Percentiles rank a stretch among this genome's conserved stretches.
These are phyloP conservation scores for Fraxinus velutina DNA, from an alignment of 305 asterid genomes.

Conservation along the genomic window DNA sequence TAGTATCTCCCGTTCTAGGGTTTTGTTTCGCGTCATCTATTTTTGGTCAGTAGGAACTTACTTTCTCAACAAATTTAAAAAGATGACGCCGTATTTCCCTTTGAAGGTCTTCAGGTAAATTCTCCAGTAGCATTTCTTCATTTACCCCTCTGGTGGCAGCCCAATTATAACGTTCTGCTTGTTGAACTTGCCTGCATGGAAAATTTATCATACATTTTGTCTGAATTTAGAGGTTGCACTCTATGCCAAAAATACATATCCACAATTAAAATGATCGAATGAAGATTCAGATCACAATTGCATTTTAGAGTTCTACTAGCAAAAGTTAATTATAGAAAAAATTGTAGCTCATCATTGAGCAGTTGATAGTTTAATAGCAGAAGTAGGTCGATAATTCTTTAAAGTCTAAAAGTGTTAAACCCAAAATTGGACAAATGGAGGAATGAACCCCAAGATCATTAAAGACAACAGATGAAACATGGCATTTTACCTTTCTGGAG, in stretches of 20 bases:
- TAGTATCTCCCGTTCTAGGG: background rate
- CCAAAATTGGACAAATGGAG: background rate
- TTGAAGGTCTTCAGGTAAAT: conserved; percentile 72
- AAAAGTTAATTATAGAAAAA: background rate
- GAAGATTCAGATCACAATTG: background rate
- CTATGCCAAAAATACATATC: background rate
- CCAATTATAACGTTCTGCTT: conserved; percentile 76
- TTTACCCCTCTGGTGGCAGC: conserved; percentile 86
- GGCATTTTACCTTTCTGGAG: background rate
- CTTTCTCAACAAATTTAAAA: conserved; percentile 56
- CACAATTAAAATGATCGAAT: background rate
- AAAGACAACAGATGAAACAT: background rate
- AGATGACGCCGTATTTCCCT: conserved; percentile 64
- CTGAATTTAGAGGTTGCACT: background rate
- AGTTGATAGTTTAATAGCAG: background rate
- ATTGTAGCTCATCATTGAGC: background rate
- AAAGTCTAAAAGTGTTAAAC: background rate
- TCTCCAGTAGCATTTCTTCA: conserved; percentile 64
- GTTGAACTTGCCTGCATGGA: conserved; percentile 54
- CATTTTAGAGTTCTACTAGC: background rate
- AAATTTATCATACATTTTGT: background rate
- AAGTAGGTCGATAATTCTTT: background rate
- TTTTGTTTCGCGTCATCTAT: background rate
- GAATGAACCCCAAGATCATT: background rate
- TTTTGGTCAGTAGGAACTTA: conserved; percentile 24